Conservation (phyloP, 352 stramenopile species). For the Phytophthora pseudosyringae region DNA sequence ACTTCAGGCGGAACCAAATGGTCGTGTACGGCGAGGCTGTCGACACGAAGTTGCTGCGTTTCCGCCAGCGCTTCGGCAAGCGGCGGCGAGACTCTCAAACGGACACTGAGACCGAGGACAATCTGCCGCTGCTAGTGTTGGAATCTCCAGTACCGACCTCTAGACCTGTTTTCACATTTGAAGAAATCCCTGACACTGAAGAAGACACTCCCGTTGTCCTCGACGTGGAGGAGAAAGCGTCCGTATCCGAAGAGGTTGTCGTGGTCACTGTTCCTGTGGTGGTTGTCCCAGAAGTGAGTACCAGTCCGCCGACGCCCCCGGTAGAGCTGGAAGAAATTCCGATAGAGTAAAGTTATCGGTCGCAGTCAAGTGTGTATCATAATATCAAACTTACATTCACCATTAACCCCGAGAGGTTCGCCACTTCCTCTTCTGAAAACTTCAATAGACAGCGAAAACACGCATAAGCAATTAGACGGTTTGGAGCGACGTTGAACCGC, state of each 20-base stretch:
- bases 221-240: slow-evolving; percentile 2
- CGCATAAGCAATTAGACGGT: slow-evolving; percentile 20
- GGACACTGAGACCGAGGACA: slow-evolving; percentile 26
- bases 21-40: slow-evolving; percentile 29
- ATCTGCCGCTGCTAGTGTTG: slow-evolving; percentile 28
- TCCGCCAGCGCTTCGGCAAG: slow-evolving; percentile 37
- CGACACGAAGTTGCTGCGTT: slow-evolving; percentile 32
- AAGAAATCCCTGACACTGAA: slow-evolving; percentile 5
- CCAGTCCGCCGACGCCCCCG: not conserved
- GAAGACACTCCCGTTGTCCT: not conserved
- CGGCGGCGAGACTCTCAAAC: slow-evolving; percentile 16
- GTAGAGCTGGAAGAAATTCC: slow-evolving; percentile 23
- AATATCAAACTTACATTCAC: slow-evolving; percentile 33
- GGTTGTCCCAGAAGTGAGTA: slow-evolving; percentile 23
- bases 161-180: slow-evolving; percentile 26
- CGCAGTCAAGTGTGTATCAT: slow-evolving; percentile 22
- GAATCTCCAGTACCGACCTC: slow-evolving; percentile 25
- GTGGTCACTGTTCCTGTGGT: slow-evolving; percentile 26
- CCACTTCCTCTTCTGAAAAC: not conserved
- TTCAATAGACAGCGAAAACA: not conserved
- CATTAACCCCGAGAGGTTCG: not conserved
- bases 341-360: slow-evolving; percentile 13
- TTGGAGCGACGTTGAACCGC: slow-evolving; percentile 26
- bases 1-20: slow-evolving; percentile 46
- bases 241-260: slow-evolving; percentile 11